Evolutionary conservation across 2,329 filamentous ascomycete genomes (phyloP).

Genomic region (Nothophaeocryptopus gaeumannii): DNA sequence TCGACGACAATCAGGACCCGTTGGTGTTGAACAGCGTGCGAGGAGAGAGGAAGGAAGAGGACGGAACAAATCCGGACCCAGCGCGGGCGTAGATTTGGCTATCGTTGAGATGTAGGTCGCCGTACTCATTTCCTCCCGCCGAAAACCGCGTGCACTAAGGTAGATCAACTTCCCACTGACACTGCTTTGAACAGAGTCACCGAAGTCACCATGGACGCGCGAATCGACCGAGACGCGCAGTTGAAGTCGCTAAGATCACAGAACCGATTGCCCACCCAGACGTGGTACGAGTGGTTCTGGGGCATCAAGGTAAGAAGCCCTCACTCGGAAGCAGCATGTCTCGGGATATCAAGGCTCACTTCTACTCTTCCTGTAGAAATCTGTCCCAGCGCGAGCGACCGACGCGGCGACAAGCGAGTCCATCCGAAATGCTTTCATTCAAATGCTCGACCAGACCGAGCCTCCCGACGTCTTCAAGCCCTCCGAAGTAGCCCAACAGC

Average conservation of each 20-base stretch:
- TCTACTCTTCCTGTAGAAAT: background rate
- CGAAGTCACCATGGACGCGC: slow-evolving; percentile 23
- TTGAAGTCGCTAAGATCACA: slow-evolving; percentile 18
- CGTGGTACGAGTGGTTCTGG: slow-evolving; percentile 26
- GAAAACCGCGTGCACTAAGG: too few relatives aligned
- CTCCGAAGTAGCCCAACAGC: slow-evolving; percentile 47
- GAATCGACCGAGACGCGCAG: slow-evolving; percentile 23
- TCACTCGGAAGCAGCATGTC: too few relatives aligned
- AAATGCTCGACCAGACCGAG: slow-evolving; percentile 31
- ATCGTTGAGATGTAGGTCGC: slow-evolving; percentile 2
- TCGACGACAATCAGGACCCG: slow-evolving; percentile 4
- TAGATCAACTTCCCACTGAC: too few relatives aligned
- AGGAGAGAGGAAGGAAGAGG: background rate
- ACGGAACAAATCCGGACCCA: background rate
- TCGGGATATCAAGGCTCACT: slow-evolving; percentile 10
- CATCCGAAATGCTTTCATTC: slow-evolving; percentile 26
- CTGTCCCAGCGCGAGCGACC: slow-evolving; percentile 19
- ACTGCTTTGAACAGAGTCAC: slow-evolving; percentile 3
- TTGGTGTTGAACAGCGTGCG: slow-evolving; percentile 1
- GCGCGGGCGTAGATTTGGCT: background rate
- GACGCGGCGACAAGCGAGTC: slow-evolving; percentile 29
- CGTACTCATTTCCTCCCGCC: too few relatives aligned
- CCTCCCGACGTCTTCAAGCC: slow-evolving; percentile 52
- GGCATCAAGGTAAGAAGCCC: slow-evolving; percentile 3
- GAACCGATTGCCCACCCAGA: slow-evolving; percentile 21